phyloP scores from a whole-genome alignment of 176 grass and related monocot genomes.

The Panicum miliaceum region DNA sequence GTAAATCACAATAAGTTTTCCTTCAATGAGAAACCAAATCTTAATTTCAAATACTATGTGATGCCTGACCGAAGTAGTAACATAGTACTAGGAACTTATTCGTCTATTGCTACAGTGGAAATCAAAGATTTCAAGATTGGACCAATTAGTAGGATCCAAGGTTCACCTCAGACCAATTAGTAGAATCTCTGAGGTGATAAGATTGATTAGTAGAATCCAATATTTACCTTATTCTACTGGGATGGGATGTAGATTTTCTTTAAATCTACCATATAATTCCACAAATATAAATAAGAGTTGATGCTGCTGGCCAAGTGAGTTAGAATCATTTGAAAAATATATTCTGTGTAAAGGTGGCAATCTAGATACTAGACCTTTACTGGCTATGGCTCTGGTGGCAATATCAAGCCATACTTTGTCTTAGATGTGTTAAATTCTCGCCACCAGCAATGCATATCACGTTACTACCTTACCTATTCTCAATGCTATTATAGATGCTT shows the following conservation, averaged over 20 bases:
- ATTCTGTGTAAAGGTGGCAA: not conserved
- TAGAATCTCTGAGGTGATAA: not conserved
- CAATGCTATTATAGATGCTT: not conserved
- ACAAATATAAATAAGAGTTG: not conserved
- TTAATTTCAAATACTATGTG: not conserved
- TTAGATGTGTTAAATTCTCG: too few relatives aligned
- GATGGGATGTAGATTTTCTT: not conserved
- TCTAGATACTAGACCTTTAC: not conserved
- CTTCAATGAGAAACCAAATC: not conserved
- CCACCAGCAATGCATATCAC: not conserved
- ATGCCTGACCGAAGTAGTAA: not conserved
- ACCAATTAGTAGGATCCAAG: not conserved
- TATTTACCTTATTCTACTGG: not conserved
- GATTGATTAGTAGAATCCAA: not conserved
- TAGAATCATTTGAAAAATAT: not conserved
- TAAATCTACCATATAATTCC: not conserved
- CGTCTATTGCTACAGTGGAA: not conserved
- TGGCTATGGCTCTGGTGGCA: too few relatives aligned
- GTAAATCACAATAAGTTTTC: not conserved
- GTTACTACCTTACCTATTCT: not conserved
- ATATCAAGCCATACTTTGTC: too few relatives aligned
- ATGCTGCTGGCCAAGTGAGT: not conserved
- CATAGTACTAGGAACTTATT: not conserved
- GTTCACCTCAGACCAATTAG: too few relatives aligned
- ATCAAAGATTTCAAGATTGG: not conserved